A percentile compares a stretch with the other conserved stretches of the same genome.
phyloP scores from a whole-genome alignment of 2,329 filamentous ascomycete species.

The Graphium sp. region DNA sequence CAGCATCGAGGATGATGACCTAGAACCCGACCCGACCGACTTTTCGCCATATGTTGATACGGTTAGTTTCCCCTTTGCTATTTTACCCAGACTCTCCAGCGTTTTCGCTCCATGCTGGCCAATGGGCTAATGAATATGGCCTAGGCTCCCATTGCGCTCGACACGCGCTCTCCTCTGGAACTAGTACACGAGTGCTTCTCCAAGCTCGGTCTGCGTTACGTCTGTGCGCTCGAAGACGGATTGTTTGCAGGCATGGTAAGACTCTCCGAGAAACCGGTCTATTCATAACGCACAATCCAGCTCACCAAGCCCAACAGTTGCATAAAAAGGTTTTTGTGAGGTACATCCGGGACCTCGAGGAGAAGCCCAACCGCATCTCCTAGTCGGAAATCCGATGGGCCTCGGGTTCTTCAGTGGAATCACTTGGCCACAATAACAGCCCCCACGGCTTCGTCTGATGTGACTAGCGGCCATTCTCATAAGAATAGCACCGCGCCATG shows the following conservation, averaged over 20 bases:
- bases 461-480: no score
- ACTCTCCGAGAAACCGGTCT: conserved; percentile 6
- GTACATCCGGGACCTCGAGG: conserved; percentile 74
- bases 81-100: not conserved
- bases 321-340: conserved; percentile 97
- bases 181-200: conserved; percentile 93
- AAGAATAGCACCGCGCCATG: no score
- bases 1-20: conserved; percentile 45
- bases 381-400: no score
- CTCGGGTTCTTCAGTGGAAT: no score
- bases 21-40: conserved; percentile 52
- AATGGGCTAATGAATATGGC: not conserved
- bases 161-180: conserved; percentile 82
- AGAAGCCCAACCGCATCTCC: no score
- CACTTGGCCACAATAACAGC: no score
- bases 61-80: conserved; percentile 22
- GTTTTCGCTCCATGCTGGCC: conserved; percentile 6
- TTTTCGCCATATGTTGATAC: conserved; percentile 88
- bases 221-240: conserved; percentile 76
- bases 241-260: conserved; percentile 76
- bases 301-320: conserved; percentile 27
- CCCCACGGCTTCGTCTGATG: no score
- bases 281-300: not conserved
- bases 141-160: conserved; percentile 71
- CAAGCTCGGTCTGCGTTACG: conserved; percentile 81